Conservation (phyloP, 352 stramenopile genomes). For the Pythium volutum region DNA sequence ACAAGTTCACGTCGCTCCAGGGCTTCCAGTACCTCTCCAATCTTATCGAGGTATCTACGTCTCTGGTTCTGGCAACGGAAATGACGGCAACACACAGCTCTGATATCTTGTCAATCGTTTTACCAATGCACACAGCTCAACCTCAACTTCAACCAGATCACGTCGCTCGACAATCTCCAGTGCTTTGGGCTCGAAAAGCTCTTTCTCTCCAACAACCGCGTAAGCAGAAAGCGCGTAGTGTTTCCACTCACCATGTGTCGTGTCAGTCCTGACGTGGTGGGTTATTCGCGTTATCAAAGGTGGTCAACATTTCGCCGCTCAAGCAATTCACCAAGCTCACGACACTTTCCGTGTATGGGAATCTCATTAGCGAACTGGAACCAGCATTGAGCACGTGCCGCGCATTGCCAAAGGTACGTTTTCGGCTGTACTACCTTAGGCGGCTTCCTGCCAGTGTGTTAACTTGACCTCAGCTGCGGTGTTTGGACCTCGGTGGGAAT, state of each 20-base stretch:
- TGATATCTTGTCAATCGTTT: not conserved
- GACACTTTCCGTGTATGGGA: conserved; percentile 32
- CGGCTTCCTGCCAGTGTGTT: too few species aligned
- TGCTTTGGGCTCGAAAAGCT: conserved; percentile 37
- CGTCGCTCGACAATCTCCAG: conserved; percentile 32
- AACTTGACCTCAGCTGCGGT: too few species aligned
- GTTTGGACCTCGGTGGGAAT: conserved; percentile 72
- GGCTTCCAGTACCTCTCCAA: conserved; percentile 70
- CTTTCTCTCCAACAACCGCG: conserved; percentile 34
- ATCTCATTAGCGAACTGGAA: conserved; percentile 30
- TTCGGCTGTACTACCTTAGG: too few species aligned
- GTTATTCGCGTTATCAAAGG: conserved; percentile 5
- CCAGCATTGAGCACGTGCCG: conserved; percentile 25
- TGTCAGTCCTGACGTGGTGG: not conserved
- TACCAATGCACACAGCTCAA: conserved; percentile 29
- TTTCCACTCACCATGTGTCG: too few species aligned
- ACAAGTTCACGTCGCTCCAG: conserved; percentile 51
- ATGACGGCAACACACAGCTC: not conserved
- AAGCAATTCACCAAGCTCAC: conserved; percentile 29
- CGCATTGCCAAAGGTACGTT: conserved; percentile 26
- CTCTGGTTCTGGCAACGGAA: not conserved
- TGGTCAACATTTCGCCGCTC: conserved; percentile 28
- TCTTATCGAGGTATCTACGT: conserved; percentile 53
- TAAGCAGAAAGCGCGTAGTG: not conserved
- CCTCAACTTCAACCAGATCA: conserved; percentile 43